Evolutionary conservation across 139 green algal genomes (phyloP), one percentile per base, ranked within the genome.

Genomic region (Edaphochlamys debaryana): DNA sequence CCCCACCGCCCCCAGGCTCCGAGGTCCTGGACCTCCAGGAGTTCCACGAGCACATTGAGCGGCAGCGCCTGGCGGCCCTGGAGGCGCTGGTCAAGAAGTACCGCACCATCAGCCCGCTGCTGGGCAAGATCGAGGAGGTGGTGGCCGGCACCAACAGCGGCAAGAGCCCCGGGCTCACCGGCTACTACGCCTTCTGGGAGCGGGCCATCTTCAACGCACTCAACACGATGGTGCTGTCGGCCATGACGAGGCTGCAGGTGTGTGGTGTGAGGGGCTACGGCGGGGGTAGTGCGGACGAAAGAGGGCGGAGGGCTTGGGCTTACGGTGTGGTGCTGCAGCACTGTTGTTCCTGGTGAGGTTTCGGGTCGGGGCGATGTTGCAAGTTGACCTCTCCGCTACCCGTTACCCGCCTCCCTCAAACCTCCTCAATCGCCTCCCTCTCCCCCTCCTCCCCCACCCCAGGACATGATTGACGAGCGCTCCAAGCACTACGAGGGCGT

Each of bases 171-270:
- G 87, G 93, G 81, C 90, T 98, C 72, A 38, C 72, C 11, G 69
- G 60, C 66, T 98, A 98, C 89, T 98, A 98, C 80, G 60, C 71
- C 3, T 94, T 96, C 89, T 98, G 95, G 95, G 96, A 98, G 90
- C 86, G 91, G 30, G 87, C 85, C 36, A 92, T 98, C 56, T 98
- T 97, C 88, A 89, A 92, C 41, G 95, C 94, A 0, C 89, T 98
- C 45, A 97, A 94, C 71, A 76, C 60, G 11, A 93, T 96, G 90
- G 92, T 96, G 38, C 80, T 96, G 45, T 86, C 79, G 48, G 88
- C 84, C 42, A 94, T 98, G 92, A 81, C 67, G 17, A 86, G 68
- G 25, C 88, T 98, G 66, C 85, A 94, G 75, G 60, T 38, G 54
- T 38, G 34, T 41, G 85, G 11, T 4, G 23, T 7, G 4, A n/a